Base-by-base conservation (phyloP, 768 basidiomycete genomes). In the Kwoniella dejecticola region DNA sequence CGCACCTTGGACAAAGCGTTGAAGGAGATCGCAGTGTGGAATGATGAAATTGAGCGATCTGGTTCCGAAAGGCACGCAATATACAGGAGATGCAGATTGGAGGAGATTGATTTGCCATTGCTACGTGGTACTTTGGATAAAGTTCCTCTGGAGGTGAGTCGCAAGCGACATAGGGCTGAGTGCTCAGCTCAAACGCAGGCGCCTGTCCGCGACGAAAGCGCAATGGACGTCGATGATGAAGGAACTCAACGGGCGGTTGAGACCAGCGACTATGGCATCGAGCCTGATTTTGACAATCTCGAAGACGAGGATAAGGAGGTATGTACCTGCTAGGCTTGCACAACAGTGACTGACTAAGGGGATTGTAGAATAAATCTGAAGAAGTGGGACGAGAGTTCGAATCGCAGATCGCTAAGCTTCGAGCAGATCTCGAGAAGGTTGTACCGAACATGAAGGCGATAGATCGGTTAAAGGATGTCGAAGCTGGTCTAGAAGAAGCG, bases 391-490 rank as follows among this genome's bases (percentile, higher is more conserved):
- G 61, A 11, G 66, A 67, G 29, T 54, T 54, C 12, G 75, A 89
- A 83, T 85, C 85, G 68, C 86, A 86, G 26, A 82, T 86, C 7
- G 80, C 83, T 0, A 88, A 88, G 30, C 82, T 83, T 7, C 82
- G 87, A n/a, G 83, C 86, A 17, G 85, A 88, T 63, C 83, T 92
- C 27, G 91, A 95, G 60, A 83, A 86, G 29, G 90, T 98, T 88
- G 90, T 91, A 0, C 94, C 95, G 11, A 99, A 98, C 76, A 83
- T 97, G 85, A 98, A 98, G 77, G 95, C 95, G 0, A 89, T 94
- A 67, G 93, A 97, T 66, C 82, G 88, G 88, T 89, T 60, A 19
- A 86, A 74, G 0, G 81, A 80, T 53, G 80, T 80, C 4, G 77
- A 97, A 77, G 81, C 83, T 2, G 92, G 90, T 71, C 83, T 98